Evolutionary conservation across 2,329 filamentous ascomycete genomes (phyloP).

Genomic region (Myotisia sp.): DNA sequence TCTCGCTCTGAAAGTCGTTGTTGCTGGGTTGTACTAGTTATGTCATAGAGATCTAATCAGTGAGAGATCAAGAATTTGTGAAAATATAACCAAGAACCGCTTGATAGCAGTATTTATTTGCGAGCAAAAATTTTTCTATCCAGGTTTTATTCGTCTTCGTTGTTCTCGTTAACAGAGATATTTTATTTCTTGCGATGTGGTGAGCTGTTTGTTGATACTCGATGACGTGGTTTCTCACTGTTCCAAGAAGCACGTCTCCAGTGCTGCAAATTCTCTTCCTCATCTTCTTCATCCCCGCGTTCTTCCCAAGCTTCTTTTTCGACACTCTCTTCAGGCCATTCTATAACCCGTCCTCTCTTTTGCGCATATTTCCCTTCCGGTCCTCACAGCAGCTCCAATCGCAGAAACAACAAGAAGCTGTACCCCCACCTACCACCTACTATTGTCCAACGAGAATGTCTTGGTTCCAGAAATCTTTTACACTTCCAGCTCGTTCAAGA

Average conservation of each 20-base stretch:
- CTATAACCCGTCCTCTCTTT: conserved; percentile 18
- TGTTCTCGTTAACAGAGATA: no score
- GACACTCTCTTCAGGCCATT: conserved; percentile 5
- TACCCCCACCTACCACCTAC: conserved; percentile 11
- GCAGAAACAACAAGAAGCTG: conserved; percentile 13
- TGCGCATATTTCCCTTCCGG: conserved; percentile 14
- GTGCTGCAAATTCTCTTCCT: conserved; percentile 30
- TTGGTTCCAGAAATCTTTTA: conserved; percentile 76
- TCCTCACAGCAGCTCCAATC: conserved; percentile 23
- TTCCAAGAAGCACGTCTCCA: conserved; percentile 11
- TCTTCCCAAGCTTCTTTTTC: conserved; percentile 33
- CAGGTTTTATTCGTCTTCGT: no score
- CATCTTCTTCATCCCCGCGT: conserved; percentile 35
- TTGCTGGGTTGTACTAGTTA: no score
- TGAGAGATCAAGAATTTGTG: no score
- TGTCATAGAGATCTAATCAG: no score
- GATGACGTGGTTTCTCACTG: conserved; percentile 10
- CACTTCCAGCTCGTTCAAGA: conserved; percentile 59
- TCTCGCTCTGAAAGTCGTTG: no score
- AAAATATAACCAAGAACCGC: no score
- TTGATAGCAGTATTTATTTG: no score
- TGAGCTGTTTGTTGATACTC: no score
- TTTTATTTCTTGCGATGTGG: no score
- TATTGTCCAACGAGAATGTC: no score
- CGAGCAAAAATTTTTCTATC: no score